Evolutionary conservation across 2,329 filamentous ascomycete genomes (phyloP).

Genomic region (Dryadomyces quercivorus): DNA sequence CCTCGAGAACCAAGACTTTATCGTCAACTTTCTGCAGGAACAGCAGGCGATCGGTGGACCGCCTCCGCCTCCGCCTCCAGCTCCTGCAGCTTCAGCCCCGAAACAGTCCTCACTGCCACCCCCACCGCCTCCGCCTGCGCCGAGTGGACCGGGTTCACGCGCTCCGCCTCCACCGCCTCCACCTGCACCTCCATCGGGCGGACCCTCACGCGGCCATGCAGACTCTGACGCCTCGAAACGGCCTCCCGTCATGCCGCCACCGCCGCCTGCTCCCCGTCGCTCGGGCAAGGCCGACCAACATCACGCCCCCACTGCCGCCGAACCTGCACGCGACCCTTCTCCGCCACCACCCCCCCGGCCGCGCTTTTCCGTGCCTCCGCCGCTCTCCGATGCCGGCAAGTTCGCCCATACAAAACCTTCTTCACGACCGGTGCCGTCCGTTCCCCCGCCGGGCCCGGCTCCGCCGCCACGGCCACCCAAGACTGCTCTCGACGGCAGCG

Average conservation of each 20-base stretch:
- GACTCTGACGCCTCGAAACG: conserved; percentile 23
- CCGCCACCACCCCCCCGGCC: conserved; percentile 62
- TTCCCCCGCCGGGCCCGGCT: conserved; percentile 41
- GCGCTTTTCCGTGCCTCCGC: conserved; percentile 74
- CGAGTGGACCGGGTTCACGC: conserved; percentile 10
- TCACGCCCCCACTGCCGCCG: conserved; percentile 26
- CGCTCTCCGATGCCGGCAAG: conserved; percentile 80
- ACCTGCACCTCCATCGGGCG: conserved; percentile 17
- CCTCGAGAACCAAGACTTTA: conserved; percentile 56
- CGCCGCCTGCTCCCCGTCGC: conserved; percentile 49
- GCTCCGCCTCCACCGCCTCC: conserved; percentile 30
- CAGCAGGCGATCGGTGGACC: conserved; percentile 31
- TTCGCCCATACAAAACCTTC: conserved; percentile 49
- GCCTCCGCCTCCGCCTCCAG: conserved; percentile 4
- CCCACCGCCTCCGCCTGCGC: neutral
- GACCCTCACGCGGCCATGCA: too few relatives aligned
- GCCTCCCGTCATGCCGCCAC: conserved; percentile 36
- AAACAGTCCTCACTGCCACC: conserved; percentile 22
- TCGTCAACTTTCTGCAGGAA: conserved; percentile 50
- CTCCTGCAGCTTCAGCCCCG: conserved; percentile 2
- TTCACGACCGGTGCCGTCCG: conserved; percentile 28
- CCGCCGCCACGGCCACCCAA: conserved; percentile 60
- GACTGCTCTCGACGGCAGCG: conserved; percentile 59
- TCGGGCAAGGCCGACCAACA: conserved; percentile 35
- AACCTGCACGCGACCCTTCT: conserved; percentile 57